Evolutionary conservation across 2,329 filamentous ascomycete species (phyloP).

Genomic region (Neonectria faginata): DNA sequence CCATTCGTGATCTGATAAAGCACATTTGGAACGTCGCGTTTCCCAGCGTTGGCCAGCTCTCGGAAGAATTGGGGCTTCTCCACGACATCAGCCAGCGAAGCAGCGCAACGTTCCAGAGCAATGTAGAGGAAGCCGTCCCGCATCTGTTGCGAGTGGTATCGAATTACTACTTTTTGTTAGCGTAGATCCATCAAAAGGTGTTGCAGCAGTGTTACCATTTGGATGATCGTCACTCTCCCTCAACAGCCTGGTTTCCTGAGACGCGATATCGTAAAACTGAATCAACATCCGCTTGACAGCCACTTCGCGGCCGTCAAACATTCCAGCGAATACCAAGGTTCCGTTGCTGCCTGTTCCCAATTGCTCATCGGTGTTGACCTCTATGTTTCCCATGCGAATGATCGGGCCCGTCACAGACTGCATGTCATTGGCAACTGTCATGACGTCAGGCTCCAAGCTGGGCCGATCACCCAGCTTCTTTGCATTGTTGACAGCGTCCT

Average conservation of each 20-base stretch:
- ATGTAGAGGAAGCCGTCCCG: slow-evolving; percentile 95
- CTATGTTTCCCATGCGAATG: slow-evolving; percentile 71
- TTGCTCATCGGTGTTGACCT: slow-evolving; percentile 72
- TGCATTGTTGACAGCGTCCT: slow-evolving; percentile 70
- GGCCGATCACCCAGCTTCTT: slow-evolving; percentile 67
- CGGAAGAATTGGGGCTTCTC: slow-evolving; percentile 77
- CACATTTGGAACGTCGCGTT: slow-evolving; percentile 80
- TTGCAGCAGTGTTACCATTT: slow-evolving; percentile 68
- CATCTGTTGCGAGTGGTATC: slow-evolving; percentile 93
- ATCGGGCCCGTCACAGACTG: slow-evolving; percentile 70
- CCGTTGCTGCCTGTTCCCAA: slow-evolving; percentile 90
- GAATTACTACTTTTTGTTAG: slow-evolving; percentile 74
- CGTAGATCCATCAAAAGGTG: too few species aligned
- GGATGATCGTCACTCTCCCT: slow-evolving; percentile 95
- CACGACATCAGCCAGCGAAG: slow-evolving; percentile 91
- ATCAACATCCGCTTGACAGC: slow-evolving; percentile 97
- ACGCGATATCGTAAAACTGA: slow-evolving; percentile 95
- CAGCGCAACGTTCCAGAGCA: slow-evolving; percentile 91
- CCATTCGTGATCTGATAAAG: slow-evolving; percentile 92
- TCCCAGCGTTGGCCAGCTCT: slow-evolving; percentile 77
- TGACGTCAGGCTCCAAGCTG: slow-evolving; percentile 71
- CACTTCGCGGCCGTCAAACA: slow-evolving; percentile 91
- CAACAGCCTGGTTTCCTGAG: slow-evolving; percentile 89
- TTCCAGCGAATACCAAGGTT: slow-evolving; percentile 96
- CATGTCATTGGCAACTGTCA: slow-evolving; percentile 68